Evolutionary conservation across 169 alveolate genomes (phyloP), one percentile per base, ranked within the genome.

Genomic region (Plasmodium gonderi): DNA sequence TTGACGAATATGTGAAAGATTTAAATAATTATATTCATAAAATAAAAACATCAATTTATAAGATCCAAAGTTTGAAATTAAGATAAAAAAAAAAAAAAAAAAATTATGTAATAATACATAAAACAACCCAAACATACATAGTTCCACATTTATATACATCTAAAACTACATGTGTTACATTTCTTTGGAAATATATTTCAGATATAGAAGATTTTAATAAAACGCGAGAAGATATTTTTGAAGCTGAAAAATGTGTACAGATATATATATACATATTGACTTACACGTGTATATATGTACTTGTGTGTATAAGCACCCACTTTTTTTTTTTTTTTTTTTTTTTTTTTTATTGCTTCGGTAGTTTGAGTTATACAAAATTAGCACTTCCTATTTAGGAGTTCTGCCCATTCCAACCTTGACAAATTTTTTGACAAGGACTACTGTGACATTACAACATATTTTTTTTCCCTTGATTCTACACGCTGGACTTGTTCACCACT

Each of bases 231-330:
- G 77, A 85, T 67, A 49, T 85, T 85, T 74, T 76, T 17, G 92
- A 85, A 67, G 85, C 92, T 75, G 92, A 85, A 65, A 85, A 85
- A 85, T 85, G 92, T 76, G 92, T 85, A 85, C 77, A 78, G 26
- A 54, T 36, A 49, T 7, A 75, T 33, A 74, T 60, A 38, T 49
- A 14, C 54, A 49, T 31, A 29, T 64, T 17, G 29, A 17, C 14
- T 74, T 74, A 74, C 80, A 38, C 40, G 33, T 33, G 26, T 67
- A 29, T 42, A 31, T 54, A n/a, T 3, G 92, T 85, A 78, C 33
- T 26, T 36, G 29, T 33, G 9, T 67, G 42, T 79, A 11, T 54
- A n/a, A 40, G 20, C 36, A 23, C 11, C 40, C 60, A 36, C 23
- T 60, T 51, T 51, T 54, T 54, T 79, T 26, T 79, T 40, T 4